Evolutionary conservation across 1,284 basidiomycete genomes (phyloP), one percentile per base, ranked within the genome.

Genomic region (Microbotryomycetes sp.): DNA sequence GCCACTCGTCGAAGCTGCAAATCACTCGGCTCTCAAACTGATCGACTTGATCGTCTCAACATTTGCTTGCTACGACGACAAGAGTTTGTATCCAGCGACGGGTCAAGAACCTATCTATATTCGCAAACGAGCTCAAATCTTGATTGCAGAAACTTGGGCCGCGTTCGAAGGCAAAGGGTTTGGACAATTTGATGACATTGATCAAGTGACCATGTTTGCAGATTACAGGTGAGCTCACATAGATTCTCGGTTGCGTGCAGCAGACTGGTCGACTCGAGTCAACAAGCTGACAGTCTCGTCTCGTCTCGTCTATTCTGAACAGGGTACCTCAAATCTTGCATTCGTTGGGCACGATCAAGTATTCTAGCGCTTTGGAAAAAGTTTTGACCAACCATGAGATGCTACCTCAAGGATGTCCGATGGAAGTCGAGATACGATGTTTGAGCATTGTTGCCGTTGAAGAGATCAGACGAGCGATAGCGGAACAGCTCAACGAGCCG

Each of bases 91-190:
- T 56, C 48, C 66, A 0, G 19, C 52, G 23, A 31, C 53, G 22
- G 61, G 56, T 2, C 52, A 52, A 23, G 58, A 51, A 60, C 3
- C 67, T 87, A 86, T 89, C 4, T 83, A 76, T 73, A 80, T 90
- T 58, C 89, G 88, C 86, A 91, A 91, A 73, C 83, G 88, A 49
- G 84, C 88, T 0, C 88, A 91, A 64, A 91, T 91, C 58, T 80
- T 90, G 30, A 85, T 89, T 31, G 88, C 88, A 0, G 88, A 91
- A 72, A 83, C 83, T 0, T 91, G 88, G 88, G 74, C 74, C n/a
- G 74, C 74, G 25, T 74, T 75, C 56, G 66, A 74, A 89, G 73
- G 88, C 86, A 4, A 77, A 89, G 49, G 87, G 88, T 74, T 85
- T 84, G 7, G 76, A 79, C 15, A 86, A 85, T 64, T 64, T 48